A percentile compares a stretch with the other conserved stretches of the same genome.
Conservation (phyloP, 768 basidiomycete genomes). For the Russula olivacea region DNA sequence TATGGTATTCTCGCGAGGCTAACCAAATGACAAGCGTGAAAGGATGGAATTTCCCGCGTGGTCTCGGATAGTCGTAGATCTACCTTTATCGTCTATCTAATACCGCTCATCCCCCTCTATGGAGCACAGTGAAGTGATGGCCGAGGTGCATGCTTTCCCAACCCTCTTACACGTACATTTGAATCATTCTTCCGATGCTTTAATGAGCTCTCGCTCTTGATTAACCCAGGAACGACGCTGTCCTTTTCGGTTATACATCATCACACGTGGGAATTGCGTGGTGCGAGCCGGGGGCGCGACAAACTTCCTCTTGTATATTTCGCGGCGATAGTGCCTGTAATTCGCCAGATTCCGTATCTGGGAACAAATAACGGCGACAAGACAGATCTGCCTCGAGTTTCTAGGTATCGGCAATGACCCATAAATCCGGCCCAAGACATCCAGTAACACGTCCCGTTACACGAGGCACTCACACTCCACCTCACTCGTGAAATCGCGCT, state of each 20-base stretch:
- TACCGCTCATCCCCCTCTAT: conserved; percentile 13
- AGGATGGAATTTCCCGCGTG: not conserved
- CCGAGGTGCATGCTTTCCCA: not conserved
- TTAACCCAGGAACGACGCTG: conserved; percentile 12
- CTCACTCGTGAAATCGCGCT: not conserved
- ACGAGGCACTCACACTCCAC: conserved; percentile 8
- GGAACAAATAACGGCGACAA: not conserved
- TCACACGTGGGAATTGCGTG: conserved; percentile 21
- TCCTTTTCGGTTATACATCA: conserved; percentile 12
- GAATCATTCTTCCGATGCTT: conserved; percentile 1
- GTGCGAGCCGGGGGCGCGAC: conserved; percentile 3
- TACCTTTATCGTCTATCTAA: conserved; percentile 15
- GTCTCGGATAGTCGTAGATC: conserved; percentile 5
- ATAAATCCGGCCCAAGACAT: conserved; percentile 4
- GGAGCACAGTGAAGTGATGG: conserved; percentile 1
- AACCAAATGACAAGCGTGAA: conserved; percentile 2
- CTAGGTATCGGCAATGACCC: conserved; percentile 4
- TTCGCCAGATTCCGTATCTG: conserved; percentile 7
- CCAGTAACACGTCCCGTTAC: not conserved
- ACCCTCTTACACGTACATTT: conserved; percentile 11
- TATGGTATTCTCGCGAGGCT: conserved; percentile 2
- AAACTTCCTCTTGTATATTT: not conserved
- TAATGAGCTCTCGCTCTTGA: not conserved
- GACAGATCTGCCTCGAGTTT: conserved; percentile 6
- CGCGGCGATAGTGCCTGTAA: conserved; percentile 4